Conservation (phyloP, 2,329 filamentous ascomycete genomes). For the Paraphaeosphaeria sporulosa region DNA sequence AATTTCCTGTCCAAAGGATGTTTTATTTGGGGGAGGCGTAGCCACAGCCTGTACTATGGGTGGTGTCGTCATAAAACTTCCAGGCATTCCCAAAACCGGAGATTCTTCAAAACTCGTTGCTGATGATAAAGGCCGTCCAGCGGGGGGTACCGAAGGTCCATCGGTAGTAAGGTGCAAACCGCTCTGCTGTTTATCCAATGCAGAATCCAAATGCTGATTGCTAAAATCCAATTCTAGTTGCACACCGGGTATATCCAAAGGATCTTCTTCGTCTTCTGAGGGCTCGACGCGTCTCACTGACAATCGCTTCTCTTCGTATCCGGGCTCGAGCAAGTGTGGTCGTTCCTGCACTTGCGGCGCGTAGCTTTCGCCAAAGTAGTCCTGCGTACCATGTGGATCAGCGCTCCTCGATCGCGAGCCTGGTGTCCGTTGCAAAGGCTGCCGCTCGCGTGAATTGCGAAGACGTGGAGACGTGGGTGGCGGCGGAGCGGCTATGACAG, state of each 20-base stretch:
- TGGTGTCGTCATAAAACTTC: constrained; percentile 60
- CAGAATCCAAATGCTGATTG: constrained; percentile 16
- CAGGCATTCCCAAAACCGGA: constrained; percentile 72
- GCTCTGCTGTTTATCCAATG: constrained; percentile 21
- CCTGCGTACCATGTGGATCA: constrained; percentile 30
- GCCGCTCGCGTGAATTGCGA: constrained; percentile 44
- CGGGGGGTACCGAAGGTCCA: constrained; percentile 37
- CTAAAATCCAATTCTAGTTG: constrained; percentile 10
- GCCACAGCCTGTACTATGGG: constrained; percentile 36
- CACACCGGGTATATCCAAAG: not conserved
- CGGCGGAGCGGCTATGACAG: constrained; percentile 39
- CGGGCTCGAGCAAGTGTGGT: constrained; percentile 17
- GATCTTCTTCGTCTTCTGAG: constrained; percentile 9
- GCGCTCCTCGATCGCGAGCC: constrained; percentile 27
- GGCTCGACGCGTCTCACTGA: constrained; percentile 16
- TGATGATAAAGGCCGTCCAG: constrained; percentile 42
- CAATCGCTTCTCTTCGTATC: constrained; percentile 17
- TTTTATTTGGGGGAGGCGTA: constrained; percentile 20
- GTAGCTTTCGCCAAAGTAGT: constrained; percentile 33
- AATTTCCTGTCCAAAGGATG: constrained; percentile 17
- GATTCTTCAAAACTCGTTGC: constrained; percentile 64
- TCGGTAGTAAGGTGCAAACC: constrained; percentile 39
- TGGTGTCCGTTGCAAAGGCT: constrained; percentile 37
- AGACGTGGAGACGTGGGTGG: constrained; percentile 43
- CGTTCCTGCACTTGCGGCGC: constrained; percentile 8